These are phyloP conservation scores for Colletotrichum plurivorum DNA, from an alignment of 2,329 filamentous ascomycete species.

Conservation along the genomic window DNA sequence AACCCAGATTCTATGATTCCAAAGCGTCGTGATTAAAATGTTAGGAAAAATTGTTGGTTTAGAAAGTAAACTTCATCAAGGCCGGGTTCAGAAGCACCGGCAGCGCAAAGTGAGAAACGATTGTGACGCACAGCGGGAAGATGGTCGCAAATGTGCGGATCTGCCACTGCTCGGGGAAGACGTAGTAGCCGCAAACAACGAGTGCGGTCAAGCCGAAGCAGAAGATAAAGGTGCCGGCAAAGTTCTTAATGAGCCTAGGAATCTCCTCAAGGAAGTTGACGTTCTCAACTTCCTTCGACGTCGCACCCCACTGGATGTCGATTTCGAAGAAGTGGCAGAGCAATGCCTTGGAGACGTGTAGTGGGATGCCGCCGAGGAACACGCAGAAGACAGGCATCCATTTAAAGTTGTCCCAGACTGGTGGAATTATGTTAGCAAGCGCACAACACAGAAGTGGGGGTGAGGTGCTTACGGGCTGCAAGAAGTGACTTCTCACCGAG, in stretches of 20 bases:
- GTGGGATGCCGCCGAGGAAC: constrained; percentile 60
- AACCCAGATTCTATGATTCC: constrained; percentile 1
- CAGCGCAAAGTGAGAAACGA: constrained; percentile 69
- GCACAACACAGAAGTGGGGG: constrained; percentile 44
- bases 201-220: constrained; percentile 60
- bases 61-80: constrained; percentile 75
- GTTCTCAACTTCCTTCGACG: constrained; percentile 70
- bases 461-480: constrained; percentile 47
- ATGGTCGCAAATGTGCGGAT: constrained; percentile 72
- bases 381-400: constrained; percentile 70
- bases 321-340: constrained; percentile 59
- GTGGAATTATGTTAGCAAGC: background rate
- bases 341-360: constrained; percentile 58
- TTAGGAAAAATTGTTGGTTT: constrained; percentile 35
- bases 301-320: constrained; percentile 67
- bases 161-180: constrained; percentile 66
- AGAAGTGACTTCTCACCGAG: constrained; percentile 67
- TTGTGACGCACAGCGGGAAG: constrained; percentile 67
- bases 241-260: constrained; percentile 66
- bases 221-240: constrained; percentile 65
- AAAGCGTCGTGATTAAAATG: constrained; percentile 9
- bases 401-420: constrained; percentile 70
- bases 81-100: constrained; percentile 74
- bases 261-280: constrained; percentile 71
- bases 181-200: constrained; percentile 61